phyloP scores from a whole-genome alignment of 176 grass and related monocot species.

The Melocanna baccifera region DNA sequence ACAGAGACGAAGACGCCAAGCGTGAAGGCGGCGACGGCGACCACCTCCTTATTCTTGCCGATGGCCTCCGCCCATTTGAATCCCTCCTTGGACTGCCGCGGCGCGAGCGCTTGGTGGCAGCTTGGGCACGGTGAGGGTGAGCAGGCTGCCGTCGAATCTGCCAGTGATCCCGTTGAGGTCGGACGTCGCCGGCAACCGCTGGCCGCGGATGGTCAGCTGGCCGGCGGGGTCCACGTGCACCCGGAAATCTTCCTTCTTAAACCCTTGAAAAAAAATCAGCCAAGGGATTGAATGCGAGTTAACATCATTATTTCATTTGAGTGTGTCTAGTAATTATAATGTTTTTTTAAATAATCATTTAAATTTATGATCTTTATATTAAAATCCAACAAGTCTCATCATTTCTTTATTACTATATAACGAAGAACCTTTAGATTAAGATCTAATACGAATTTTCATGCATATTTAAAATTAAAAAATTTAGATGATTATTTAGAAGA shows the following conservation, averaged over 20 bases:
- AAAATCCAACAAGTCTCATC: too few species aligned
- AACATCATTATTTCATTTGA: neutral
- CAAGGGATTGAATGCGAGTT: neutral
- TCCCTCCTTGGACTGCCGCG: neutral
- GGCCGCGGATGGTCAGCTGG: conserved; percentile 41
- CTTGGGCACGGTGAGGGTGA: conserved; percentile 53
- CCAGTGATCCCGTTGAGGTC: conserved; percentile 45
- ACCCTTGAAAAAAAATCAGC: conserved; percentile 29
- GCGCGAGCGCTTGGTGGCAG: neutral
- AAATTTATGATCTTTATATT: too few species aligned
- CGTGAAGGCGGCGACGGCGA: conserved; percentile 53
- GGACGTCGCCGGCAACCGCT: conserved; percentile 36
- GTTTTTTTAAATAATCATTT: too few species aligned
- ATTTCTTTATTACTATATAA: too few species aligned
- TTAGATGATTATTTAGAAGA: too few species aligned
- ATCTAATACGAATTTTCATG: too few species aligned
- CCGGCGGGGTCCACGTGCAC: conserved; percentile 44
- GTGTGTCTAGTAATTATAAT: too few species aligned
- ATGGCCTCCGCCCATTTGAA: conserved; percentile 25
- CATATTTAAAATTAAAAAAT: too few species aligned
- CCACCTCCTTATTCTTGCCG: conserved; percentile 33
- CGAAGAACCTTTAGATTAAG: too few species aligned
- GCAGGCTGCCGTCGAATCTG: conserved; percentile 27
- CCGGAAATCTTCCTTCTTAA: conserved; percentile 47
- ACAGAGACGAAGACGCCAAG: conserved; percentile 45